A percentile compares a stretch with the other conserved stretches of the same genome.
Evolutionary conservation across 1,284 basidiomycete species (phyloP).

Genomic region (Leccinum solheimii): DNA sequence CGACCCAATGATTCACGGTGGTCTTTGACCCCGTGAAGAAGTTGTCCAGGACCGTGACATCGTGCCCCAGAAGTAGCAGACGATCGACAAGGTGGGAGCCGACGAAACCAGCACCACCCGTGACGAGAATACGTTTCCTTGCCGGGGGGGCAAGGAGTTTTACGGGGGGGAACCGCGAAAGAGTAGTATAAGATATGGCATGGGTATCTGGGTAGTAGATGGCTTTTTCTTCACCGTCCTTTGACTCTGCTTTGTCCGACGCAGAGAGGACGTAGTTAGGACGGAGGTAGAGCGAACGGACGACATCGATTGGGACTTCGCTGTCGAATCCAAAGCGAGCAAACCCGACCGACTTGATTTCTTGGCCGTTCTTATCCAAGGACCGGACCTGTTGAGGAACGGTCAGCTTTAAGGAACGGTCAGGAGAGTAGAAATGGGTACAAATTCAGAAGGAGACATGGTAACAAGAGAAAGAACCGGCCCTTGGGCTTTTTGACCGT

Average conservation of each 20-base stretch:
- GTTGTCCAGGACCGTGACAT: conserved; percentile 97
- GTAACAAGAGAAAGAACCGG: background rate
- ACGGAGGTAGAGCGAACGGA: conserved; percentile 85
- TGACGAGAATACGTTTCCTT: conserved; percentile 90
- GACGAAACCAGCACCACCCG: conserved; percentile 96
- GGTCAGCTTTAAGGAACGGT: conserved; percentile 11
- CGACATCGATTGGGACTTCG: conserved; percentile 72
- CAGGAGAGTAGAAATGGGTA: conserved; percentile 7
- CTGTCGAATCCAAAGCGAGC: conserved; percentile 87
- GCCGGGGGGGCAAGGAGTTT: conserved; percentile 75
- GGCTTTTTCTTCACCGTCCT: conserved; percentile 49
- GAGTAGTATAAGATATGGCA: conserved; percentile 88
- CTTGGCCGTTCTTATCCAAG: conserved; percentile 72
- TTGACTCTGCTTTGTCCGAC: conserved; percentile 39
- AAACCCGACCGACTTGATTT: conserved; percentile 78
- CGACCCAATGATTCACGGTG: conserved; percentile 91
- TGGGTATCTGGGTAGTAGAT: conserved; percentile 77
- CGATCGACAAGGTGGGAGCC: conserved; percentile 97
- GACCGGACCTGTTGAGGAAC: conserved; percentile 49
- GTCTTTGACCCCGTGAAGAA: conserved; percentile 98
- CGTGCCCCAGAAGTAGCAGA: conserved; percentile 96
- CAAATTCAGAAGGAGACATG: conserved; percentile 20
- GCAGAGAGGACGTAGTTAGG: conserved; percentile 68
- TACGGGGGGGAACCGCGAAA: conserved; percentile 89
- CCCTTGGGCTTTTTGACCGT: background rate